These are phyloP conservation scores for Sarocladiaceae sp. DNA, from an alignment of 2,329 filamentous ascomycete species.

Conservation along the genomic window DNA sequence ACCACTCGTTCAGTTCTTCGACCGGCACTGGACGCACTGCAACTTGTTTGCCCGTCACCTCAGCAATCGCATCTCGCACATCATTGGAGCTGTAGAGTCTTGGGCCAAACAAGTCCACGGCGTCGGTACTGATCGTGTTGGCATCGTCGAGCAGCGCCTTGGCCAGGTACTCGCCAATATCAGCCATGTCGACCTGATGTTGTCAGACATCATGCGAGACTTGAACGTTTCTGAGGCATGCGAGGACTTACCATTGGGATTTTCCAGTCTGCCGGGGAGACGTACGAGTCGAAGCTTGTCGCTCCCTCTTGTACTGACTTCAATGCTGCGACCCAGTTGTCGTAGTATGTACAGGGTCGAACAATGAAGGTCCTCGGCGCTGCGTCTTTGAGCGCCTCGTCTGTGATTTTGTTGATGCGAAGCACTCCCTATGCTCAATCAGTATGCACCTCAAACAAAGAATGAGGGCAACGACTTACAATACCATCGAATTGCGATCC, in stretches of 20 bases:
- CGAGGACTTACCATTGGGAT: conserved; percentile 26
- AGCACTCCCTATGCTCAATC: conserved; percentile 20
- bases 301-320: conserved; percentile 4
- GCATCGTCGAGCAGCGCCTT: conserved; percentile 16
- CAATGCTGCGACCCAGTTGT: conserved; percentile 15
- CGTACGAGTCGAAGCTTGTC: conserved; percentile 18
- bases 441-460: too few relatives aligned
- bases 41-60: conserved; percentile 20
- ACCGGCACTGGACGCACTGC: conserved; percentile 18
- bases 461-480: too few relatives aligned
- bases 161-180: conserved; percentile 23
- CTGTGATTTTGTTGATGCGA: conserved; percentile 19
- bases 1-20: conserved; percentile 21
- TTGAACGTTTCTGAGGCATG: too few relatives aligned
- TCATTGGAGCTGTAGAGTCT: conserved; percentile 23
- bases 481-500: conserved; percentile 26
- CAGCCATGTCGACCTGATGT: conserved; percentile 24
- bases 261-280: conserved; percentile 23
- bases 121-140: conserved; percentile 12
- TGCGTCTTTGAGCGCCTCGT: conserved; percentile 15
- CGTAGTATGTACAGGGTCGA: conserved; percentile 16
- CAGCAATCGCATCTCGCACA: conserved; percentile 22
- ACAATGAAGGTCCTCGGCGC: conserved; percentile 20
- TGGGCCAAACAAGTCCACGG: conserved; percentile 24
- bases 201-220: neutral